Evolutionary conservation across 345 rosid genomes (phyloP).

Genomic region (Eucalyptus rudis): DNA sequence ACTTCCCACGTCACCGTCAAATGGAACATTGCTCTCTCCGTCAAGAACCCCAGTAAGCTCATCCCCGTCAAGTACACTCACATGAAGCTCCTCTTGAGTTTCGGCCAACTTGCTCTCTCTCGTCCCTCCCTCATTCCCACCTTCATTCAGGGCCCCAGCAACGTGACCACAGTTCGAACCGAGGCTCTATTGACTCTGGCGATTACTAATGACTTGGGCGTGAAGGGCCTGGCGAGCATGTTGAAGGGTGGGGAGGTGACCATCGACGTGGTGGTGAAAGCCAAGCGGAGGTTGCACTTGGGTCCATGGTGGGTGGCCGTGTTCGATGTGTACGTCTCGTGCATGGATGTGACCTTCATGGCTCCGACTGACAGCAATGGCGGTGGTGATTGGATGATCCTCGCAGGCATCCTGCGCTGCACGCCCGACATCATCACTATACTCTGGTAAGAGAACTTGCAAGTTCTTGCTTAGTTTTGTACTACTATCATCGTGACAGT

Average conservation of each 20-base stretch:
- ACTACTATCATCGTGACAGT: too few relatives aligned
- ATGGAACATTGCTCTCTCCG: not conserved
- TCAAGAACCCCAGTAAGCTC: not conserved
- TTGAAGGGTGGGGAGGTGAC: not conserved
- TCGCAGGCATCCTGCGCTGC: too few relatives aligned
- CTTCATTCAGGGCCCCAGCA: not conserved
- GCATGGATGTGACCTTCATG: too few relatives aligned
- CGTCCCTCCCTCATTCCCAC: not conserved
- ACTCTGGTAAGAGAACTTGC: too few relatives aligned
- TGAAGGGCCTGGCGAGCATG: not conserved
- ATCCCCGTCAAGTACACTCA: not conserved
- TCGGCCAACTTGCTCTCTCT: not conserved
- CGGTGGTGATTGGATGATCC: too few relatives aligned
- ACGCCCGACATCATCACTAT: too few relatives aligned
- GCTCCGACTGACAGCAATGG: too few relatives aligned
- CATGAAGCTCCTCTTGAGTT: not conserved
- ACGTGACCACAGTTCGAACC: not conserved
- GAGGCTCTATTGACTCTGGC: not conserved
- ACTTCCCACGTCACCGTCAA: not conserved
- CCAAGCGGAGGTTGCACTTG: too few relatives aligned
- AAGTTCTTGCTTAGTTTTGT: too few relatives aligned
- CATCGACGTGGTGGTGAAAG: too few relatives aligned
- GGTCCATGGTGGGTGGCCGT: too few relatives aligned
- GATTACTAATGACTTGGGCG: not conserved
- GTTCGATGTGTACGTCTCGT: too few relatives aligned